These are phyloP conservation scores for Lindgomyces ingoldianus DNA, from an alignment of 495 filamentous ascomycete species.

Conservation along the genomic window DNA sequence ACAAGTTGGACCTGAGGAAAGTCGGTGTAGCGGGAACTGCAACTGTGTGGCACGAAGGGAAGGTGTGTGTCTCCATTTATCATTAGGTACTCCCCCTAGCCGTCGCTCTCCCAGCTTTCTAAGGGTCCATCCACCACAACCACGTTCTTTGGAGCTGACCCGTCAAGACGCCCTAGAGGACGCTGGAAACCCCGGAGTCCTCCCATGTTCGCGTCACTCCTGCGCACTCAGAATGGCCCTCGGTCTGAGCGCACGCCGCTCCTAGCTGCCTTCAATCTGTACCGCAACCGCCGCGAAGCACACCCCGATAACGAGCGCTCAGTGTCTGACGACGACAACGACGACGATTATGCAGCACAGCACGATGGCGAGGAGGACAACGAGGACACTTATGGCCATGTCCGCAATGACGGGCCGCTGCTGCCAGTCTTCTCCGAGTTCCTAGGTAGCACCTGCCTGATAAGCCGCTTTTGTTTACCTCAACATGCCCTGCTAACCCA, in stretches of 20 bases:
- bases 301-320: slow-evolving; percentile 2
- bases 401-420: slow-evolving; percentile 27
- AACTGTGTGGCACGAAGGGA: slow-evolving; percentile 5
- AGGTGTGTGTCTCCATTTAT: background rate
- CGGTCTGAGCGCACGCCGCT: slow-evolving; percentile 33
- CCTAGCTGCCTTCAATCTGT: slow-evolving; percentile 22
- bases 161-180: background rate
- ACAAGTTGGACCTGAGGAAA: background rate
- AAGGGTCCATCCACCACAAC: background rate
- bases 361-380: slow-evolving; percentile 27
- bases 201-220: slow-evolving; percentile 35
- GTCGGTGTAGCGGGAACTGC: slow-evolving; percentile 18
- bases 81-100: background rate
- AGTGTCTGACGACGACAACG: slow-evolving; percentile 14
- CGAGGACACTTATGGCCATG: slow-evolving; percentile 9
- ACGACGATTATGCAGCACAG: slow-evolving; percentile 4
- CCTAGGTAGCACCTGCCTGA: slow-evolving; percentile 23
- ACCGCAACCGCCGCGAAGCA: slow-evolving; percentile 19
- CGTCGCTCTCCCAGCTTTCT: too few relatives aligned
- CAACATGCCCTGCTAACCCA: slow-evolving; percentile 18
- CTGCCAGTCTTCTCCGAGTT: slow-evolving; percentile 38
- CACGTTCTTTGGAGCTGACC: background rate
- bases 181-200: background rate
- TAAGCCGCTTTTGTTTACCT: slow-evolving; percentile 18
- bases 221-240: slow-evolving; percentile 21